A percentile compares a stretch with the other conserved stretches of the same genome.
These are phyloP conservation scores for Trichoderma sp. DNA, from an alignment of 2,329 filamentous ascomycete genomes.

Conservation along the genomic window DNA sequence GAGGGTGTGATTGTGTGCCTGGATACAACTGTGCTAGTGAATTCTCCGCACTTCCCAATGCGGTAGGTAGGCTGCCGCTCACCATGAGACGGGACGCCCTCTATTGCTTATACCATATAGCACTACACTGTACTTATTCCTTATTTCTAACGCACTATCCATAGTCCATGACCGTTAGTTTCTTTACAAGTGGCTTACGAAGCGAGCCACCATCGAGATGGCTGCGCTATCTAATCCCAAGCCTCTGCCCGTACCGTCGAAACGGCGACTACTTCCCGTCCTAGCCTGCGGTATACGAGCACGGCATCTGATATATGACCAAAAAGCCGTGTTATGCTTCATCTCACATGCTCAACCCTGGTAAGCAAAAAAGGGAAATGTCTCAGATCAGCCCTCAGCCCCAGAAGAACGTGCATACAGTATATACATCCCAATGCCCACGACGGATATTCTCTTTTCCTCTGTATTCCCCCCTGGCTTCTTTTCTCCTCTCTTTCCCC, in stretches of 20 bases:
- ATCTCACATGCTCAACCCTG: neutral
- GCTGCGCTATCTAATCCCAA: neutral
- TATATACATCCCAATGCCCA: too few species aligned
- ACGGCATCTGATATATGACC: conserved; percentile 3
- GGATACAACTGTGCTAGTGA: neutral
- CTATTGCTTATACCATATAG: too few species aligned
- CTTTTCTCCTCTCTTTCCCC: neutral
- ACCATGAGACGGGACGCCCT: neutral
- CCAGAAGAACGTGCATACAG: neutral
- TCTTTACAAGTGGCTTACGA: neutral
- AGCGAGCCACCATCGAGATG: neutral
- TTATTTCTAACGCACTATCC: neutral
- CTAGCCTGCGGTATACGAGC: neutral
- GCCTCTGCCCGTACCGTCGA: neutral
- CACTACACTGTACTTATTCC: neutral
- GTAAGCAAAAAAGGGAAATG: neutral
- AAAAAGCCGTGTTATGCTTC: neutral
- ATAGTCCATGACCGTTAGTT: neutral
- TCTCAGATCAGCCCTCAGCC: neutral
- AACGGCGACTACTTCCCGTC: neutral
- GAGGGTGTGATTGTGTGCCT: neutral
- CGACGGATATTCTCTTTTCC: neutral
- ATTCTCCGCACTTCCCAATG: conserved; percentile 14
- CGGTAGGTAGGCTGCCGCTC: neutral
- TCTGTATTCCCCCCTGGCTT: neutral